phyloP scores from a whole-genome alignment of 768 basidiomycete genomes.

The Suillus americanus region DNA sequence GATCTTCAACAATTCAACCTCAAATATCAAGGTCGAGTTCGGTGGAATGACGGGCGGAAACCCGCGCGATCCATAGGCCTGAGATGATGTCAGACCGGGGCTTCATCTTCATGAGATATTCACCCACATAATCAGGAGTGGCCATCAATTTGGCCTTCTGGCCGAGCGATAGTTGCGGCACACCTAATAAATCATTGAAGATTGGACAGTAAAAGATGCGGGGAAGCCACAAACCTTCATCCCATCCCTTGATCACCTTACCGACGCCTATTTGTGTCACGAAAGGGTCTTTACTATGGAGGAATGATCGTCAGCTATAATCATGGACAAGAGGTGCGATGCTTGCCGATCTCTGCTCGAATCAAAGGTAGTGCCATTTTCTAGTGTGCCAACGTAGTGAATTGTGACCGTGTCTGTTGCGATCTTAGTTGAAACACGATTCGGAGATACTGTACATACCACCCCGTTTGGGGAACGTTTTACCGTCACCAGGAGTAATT shows the following conservation, averaged over 20 bases:
- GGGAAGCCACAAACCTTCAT: constrained; percentile 60
- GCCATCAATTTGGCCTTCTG: constrained; percentile 67
- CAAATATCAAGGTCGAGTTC: constrained; percentile 73
- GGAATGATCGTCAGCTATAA: constrained; percentile 10
- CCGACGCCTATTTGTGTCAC: constrained; percentile 72
- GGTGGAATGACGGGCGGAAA: constrained; percentile 80
- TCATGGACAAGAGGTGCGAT: constrained; percentile 8
- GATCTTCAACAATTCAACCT: constrained; percentile 82
- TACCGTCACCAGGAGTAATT: constrained; percentile 60
- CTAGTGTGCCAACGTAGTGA: constrained; percentile 77
- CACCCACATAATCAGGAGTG: constrained; percentile 76
- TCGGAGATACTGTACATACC: constrained; percentile 46
- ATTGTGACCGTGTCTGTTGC: constrained; percentile 65
- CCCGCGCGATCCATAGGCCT: constrained; percentile 76
- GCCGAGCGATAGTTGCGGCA: constrained; percentile 74
- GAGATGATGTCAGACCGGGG: constrained; percentile 9
- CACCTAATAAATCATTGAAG: constrained; percentile 51
- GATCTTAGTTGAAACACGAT: constrained; percentile 15
- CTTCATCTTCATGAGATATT: constrained; percentile 6
- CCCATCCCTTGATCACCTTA: constrained; percentile 89
- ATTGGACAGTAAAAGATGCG: background rate
- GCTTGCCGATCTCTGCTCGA: constrained; percentile 74
- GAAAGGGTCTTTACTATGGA: constrained; percentile 58
- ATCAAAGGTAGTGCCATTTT: constrained; percentile 67
- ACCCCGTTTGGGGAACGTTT: constrained; percentile 63